Percentiles rank a stretch among this genome's conserved stretches.
Conservation (phyloP, 2,329 filamentous ascomycete species). For the Botryotinia globosa region DNA sequence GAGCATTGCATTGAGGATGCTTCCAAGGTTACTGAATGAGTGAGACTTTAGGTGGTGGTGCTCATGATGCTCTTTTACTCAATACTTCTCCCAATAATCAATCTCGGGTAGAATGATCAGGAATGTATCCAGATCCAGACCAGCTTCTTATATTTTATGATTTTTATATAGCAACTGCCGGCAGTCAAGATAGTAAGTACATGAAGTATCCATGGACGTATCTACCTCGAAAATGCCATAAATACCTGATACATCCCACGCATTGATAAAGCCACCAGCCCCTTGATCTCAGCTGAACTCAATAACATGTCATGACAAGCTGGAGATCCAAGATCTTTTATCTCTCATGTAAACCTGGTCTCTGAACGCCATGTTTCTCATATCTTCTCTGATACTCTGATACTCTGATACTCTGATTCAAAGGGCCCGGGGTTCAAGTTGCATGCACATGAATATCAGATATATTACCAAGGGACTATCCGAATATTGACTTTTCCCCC, state of each 20-base stretch:
- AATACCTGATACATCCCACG: background rate
- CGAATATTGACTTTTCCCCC: background rate
- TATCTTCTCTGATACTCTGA: conserved; percentile 3
- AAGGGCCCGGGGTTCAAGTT: no score
- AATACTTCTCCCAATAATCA: background rate
- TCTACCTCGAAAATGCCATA: background rate
- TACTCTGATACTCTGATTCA: no score
- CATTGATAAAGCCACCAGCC: background rate
- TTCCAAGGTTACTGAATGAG: no score
- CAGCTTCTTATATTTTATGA: background rate
- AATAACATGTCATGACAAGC: background rate
- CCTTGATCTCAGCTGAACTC: background rate
- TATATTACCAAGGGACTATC: background rate
- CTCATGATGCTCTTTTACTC: background rate
- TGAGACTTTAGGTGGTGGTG: background rate
- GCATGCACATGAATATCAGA: background rate
- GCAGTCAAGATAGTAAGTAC: background rate
- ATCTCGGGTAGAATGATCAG: background rate
- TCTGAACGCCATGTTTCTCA: conserved; percentile 9
- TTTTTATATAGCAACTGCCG: background rate
- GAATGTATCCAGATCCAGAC: background rate
- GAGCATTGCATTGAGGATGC: background rate
- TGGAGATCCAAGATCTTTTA: background rate
- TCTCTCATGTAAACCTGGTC: background rate
- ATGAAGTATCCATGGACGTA: no score